phyloP scores from a whole-genome alignment of 352 stramenopile species.

The Phytophthora sojae region DNA sequence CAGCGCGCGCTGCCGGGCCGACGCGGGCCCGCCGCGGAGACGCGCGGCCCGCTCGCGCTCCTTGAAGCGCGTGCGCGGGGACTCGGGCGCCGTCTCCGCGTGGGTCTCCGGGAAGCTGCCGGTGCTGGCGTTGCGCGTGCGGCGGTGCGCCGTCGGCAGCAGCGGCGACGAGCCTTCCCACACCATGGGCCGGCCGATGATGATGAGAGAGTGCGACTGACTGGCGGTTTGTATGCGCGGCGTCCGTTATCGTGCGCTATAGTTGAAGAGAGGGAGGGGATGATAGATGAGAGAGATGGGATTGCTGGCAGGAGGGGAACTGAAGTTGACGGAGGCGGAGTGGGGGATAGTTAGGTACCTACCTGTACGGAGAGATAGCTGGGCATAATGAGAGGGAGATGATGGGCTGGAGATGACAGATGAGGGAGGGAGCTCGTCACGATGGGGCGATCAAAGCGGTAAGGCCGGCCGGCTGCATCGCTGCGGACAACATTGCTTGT shows the following conservation, averaged over 20 bases:
- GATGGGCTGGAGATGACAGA: neutral
- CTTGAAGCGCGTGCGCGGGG: slow-evolving; percentile 29
- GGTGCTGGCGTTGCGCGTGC: slow-evolving; percentile 42
- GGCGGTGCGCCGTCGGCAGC: slow-evolving; percentile 43
- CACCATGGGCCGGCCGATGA: slow-evolving; percentile 25
- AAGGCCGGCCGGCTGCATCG: neutral
- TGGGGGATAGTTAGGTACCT: neutral
- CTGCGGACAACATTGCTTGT: neutral
- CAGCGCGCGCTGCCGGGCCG: slow-evolving; percentile 19
- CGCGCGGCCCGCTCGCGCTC: slow-evolving; percentile 31
- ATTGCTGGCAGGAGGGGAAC: neutral
- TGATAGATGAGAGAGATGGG: neutral
- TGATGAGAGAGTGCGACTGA: neutral
- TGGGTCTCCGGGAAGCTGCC: slow-evolving; percentile 37
- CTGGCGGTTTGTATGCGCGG: slow-evolving; percentile 5
- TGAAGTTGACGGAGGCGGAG: neutral
- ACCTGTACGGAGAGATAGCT: neutral
- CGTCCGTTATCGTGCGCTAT: slow-evolving; percentile 16
- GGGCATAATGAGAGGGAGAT: neutral
- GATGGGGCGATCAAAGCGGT: neutral
- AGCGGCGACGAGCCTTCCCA: slow-evolving; percentile 40
- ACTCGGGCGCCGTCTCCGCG: slow-evolving; percentile 13
- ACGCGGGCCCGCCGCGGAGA: slow-evolving; percentile 4
- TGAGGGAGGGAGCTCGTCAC: neutral
- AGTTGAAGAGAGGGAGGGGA: too few relatives aligned